Evolutionary conservation across 1,284 basidiomycete genomes (phyloP), one percentile per base, ranked within the genome.

Genomic region (Tilletia indica): DNA sequence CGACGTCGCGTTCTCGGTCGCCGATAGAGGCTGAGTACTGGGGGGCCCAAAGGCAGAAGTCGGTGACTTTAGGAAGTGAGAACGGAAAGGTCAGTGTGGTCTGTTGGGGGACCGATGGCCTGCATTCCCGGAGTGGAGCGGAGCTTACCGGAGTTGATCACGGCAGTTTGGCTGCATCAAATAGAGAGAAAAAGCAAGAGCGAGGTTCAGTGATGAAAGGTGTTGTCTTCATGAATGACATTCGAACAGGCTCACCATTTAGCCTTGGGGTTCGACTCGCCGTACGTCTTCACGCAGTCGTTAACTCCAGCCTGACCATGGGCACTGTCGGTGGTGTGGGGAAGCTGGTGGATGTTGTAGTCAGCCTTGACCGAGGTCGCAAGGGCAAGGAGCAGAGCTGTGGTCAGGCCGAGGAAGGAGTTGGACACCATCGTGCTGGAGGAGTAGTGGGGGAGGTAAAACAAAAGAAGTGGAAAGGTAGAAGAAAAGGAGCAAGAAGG

Each of bases 1-100:
- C 89, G 77, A 89, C 88, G 70, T 89, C 86, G 67, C 87, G 88
- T 87, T 91, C 74, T 67, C 76, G 71, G 58, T 72, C 73, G 9
- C 78, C 78, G 70, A 82, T 72, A 0, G 75, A 74, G 34, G 54
- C 54, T 25, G 71, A 73, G 4, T 73, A 70, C 47, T 71, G 71
- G 11, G 79, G 80, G 16, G 72, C 79, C 75, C 75, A 82, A 6
- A 83, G 76, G 47, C 80, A 83, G 69, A 83, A 83, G 70, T 82
- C 81, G 38, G 34, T 61, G 9, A 31, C 45, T 54, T 9, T 54
- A 31, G 25, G 16, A 45, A 45, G 42, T 25, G 31, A 48, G 6
- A 6, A 25, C 42, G 38, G 12, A 67, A 16, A n/a, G 6, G 6
- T 45, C 42, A 14, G 42, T 45, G 42, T 9, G 25, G 25, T 31